Base-by-base conservation (phyloP, 306 rosid genomes). In the Senna tora region DNA sequence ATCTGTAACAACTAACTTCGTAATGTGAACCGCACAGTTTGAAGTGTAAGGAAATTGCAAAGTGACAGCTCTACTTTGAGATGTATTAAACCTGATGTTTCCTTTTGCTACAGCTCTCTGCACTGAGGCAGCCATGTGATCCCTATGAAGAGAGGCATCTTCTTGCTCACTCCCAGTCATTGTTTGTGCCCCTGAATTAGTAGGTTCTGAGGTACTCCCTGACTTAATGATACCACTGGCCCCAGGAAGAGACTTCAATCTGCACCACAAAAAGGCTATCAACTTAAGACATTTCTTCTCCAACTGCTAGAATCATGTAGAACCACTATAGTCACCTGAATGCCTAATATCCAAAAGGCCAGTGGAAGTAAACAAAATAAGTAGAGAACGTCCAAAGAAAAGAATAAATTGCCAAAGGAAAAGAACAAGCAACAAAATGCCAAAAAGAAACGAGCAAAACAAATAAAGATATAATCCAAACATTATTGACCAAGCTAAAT, bases 191-290 rank as follows among this genome's bases (percentile, higher is more conserved):
- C 30, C 30, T 25, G 30, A 25, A 25, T 25, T 25, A 25, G 1
- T 25, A 25, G 30, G 30, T 3, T 25, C 30, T 25, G 30, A 25
- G 30, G 30, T 25, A 25, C 30, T 25, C 30, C 30, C 30, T 1
- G 30, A 25, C 30, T 25, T 25, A 25, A 1, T 25, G 30, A 25
- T 25, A 25, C 30, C 30, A 25, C 30, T 25, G 30, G 30, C 30
- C 30, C 30, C 30, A 25, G 30, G 2, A 25, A 25, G 30, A 25
- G 96, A 67, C 77, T 84, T 84, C 81, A 84, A 78, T 83, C 97
- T 92, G 78, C 82, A 79, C 54, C 67, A 50, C 59, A 74, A 76
- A 74, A 66, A 75, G 19, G 32, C 32, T 60, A 67, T 63, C 47
- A 56, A 21, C 21, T 33, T 51, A 67, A 56, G 20, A 72, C n/a